These are phyloP conservation scores for Xanthoconium separans DNA, from an alignment of 1,284 basidiomycete genomes.

Conservation along the genomic window DNA sequence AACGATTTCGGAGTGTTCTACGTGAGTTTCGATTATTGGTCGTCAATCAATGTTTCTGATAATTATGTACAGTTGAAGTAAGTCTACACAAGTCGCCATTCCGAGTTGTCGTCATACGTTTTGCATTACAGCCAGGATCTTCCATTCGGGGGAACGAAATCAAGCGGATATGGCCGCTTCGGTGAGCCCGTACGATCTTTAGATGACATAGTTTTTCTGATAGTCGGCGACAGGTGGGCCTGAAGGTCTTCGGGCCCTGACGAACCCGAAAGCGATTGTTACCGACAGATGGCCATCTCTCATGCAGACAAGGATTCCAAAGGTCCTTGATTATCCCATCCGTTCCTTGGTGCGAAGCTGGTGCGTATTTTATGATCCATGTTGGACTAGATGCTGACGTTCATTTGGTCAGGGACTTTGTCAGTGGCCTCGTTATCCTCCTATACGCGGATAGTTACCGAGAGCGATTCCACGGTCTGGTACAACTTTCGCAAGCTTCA, in stretches of 20 bases:
- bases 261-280: conserved; percentile 85
- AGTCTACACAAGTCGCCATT: conserved; percentile 23
- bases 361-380: conserved; percentile 47
- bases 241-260: conserved; percentile 87
- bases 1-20: conserved; percentile 96
- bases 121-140: conserved; percentile 76
- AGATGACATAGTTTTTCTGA: conserved; percentile 9
- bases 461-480: conserved; percentile 54
- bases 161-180: conserved; percentile 88
- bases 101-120: conserved; percentile 6
- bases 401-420: conserved; percentile 62
- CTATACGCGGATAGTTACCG: conserved; percentile 75
- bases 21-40: conserved; percentile 44
- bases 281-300: conserved; percentile 82
- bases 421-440: conserved; percentile 70
- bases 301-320: conserved; percentile 85
- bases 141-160: conserved; percentile 91
- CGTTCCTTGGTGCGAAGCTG: conserved; percentile 80
- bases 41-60: conserved; percentile 11
- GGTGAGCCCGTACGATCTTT: conserved; percentile 42
- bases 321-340: conserved; percentile 83
- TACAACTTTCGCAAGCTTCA: conserved; percentile 36
- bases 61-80: conserved; percentile 55
- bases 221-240: conserved; percentile 62
- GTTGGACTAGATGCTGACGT: conserved; percentile 3